Percentiles rank a stretch among this genome's conserved stretches.
phyloP scores from a whole-genome alignment of 352 stramenopile species.

The Phytopythium ostracodes region DNA sequence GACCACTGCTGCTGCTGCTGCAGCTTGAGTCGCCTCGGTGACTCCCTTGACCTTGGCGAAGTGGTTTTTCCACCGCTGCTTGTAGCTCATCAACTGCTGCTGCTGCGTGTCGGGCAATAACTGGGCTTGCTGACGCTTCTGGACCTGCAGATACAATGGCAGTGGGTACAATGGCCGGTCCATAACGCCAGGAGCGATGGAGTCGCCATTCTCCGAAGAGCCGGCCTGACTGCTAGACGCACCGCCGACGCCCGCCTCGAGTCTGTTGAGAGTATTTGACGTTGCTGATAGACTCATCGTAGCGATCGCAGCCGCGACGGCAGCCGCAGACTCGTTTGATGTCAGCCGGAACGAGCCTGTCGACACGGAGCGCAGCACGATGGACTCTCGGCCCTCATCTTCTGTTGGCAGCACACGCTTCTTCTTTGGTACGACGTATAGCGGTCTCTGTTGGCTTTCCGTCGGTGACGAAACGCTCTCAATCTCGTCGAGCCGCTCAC shows the following conservation, averaged over 20 bases:
- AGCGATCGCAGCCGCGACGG: neutral
- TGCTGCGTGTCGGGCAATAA: constrained; percentile 4
- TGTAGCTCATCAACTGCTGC: constrained; percentile 6
- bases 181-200: neutral
- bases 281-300: neutral
- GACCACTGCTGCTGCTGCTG: neutral
- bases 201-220: neutral
- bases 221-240: neutral
- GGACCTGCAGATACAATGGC: constrained; percentile 5
- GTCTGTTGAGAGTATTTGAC: neutral
- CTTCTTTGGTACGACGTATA: constrained; percentile 26
- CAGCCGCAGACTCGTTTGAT: neutral
- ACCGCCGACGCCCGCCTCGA: neutral
- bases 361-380: constrained; percentile 6
- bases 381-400: constrained; percentile 6
- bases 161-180: constrained; percentile 1
- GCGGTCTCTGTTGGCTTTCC: constrained; percentile 21
- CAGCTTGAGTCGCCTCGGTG: constrained; percentile 9
- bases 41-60: constrained; percentile 17
- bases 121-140: neutral
- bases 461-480: constrained; percentile 43
- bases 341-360: constrained; percentile 7
- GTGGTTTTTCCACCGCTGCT: constrained; percentile 7
- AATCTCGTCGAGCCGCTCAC: constrained; percentile 22
- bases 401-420: neutral